phyloP scores from a whole-genome alignment of 2,329 filamentous ascomycete genomes.

The Periglandula ipomoeae region DNA sequence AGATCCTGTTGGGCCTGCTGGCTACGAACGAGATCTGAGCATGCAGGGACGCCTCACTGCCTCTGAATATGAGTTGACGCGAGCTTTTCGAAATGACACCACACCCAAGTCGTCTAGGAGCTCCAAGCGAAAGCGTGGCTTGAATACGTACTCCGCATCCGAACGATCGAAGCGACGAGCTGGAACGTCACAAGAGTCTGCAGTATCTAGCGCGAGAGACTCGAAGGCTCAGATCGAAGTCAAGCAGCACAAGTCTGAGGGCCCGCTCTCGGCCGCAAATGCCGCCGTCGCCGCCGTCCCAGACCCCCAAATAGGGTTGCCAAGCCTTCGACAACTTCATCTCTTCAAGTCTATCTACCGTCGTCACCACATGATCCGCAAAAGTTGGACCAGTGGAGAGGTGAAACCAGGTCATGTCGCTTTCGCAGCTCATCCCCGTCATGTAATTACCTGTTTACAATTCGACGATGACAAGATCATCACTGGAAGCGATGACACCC shows the following conservation, averaged over 20 bases:
- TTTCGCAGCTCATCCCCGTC: conserved; percentile 89
- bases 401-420: conserved; percentile 85
- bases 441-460: conserved; percentile 95
- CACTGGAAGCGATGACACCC: conserved; percentile 92
- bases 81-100: conserved; percentile 30
- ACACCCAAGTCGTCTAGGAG: conserved; percentile 33
- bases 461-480: conserved; percentile 98
- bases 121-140: conserved; percentile 48
- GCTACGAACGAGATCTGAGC: conserved; percentile 75
- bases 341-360: conserved; percentile 96
- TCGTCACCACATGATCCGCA: conserved; percentile 80
- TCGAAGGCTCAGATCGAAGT: conserved; percentile 30
- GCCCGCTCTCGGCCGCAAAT: conserved; percentile 77
- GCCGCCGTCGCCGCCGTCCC: conserved; percentile 77
- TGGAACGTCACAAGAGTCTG: conserved; percentile 32
- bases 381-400: conserved; percentile 83
- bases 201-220: conserved; percentile 28
- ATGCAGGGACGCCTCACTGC: conserved; percentile 41
- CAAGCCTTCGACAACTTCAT: conserved; percentile 73
- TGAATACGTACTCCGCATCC: conserved; percentile 33
- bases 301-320: conserved; percentile 69
- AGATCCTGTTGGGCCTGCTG: conserved; percentile 65
- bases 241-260: conserved; percentile 56
- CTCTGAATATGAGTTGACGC: conserved; percentile 42
- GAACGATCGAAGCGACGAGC: conserved; percentile 47